Conservation (phyloP, 2,329 filamentous ascomycete genomes). For the Colletotrichum lindemuthianum region DNA sequence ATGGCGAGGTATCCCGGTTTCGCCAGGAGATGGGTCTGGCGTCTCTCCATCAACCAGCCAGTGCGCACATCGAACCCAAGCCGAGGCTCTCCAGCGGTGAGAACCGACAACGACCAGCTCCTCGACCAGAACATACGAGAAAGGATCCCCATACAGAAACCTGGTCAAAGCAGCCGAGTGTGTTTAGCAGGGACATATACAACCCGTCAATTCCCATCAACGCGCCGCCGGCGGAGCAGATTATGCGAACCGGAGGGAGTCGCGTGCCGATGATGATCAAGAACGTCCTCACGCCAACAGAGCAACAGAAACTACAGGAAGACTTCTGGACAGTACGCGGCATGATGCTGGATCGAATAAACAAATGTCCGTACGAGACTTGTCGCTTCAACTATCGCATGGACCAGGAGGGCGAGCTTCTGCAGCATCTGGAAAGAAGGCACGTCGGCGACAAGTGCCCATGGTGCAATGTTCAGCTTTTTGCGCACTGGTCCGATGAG, state of each 20-base stretch:
- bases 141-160: constrained; percentile 42
- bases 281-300: constrained; percentile 52
- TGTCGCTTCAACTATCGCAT: constrained; percentile 49
- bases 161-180: constrained; percentile 41
- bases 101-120: not conserved
- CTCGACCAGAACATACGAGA: constrained; percentile 2
- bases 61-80: not conserved
- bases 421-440: constrained; percentile 46
- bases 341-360: constrained; percentile 46
- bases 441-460: constrained; percentile 49
- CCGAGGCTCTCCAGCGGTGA: not conserved
- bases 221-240: constrained; percentile 46
- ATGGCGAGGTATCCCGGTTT: constrained; percentile 24
- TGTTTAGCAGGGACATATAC: constrained; percentile 42
- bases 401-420: constrained; percentile 43
- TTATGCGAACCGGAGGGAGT: constrained; percentile 47
- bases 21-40: constrained; percentile 20
- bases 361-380: constrained; percentile 50
- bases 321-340: constrained; percentile 47
- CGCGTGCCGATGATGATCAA: constrained; percentile 49
- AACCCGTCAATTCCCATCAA: constrained; percentile 49
- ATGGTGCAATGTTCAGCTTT: constrained; percentile 48
- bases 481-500: constrained; percentile 41
- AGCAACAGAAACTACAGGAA: constrained; percentile 50
- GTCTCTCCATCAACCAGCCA: not conserved